These are phyloP conservation scores for Mortierella sp. DNA, from an alignment of 371 early-diverging fungal genomes.

Conservation along the genomic window DNA sequence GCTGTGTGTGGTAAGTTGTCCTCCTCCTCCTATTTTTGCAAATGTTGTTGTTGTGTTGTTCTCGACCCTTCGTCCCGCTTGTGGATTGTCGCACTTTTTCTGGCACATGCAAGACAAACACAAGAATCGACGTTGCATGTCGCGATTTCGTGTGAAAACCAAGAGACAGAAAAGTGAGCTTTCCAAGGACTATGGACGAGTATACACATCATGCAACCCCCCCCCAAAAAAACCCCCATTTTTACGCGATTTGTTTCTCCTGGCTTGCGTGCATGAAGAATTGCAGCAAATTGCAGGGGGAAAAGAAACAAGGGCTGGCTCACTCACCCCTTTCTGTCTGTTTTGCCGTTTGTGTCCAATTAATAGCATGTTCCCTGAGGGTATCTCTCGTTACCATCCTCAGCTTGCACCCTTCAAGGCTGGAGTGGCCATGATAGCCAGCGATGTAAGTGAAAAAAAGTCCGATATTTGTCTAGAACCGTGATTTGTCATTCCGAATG, in stretches of 20 bases:
- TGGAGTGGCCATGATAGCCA: conserved; percentile 55
- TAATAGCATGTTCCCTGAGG: conserved; percentile 53
- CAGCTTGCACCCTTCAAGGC: conserved; percentile 56
- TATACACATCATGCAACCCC: not conserved
- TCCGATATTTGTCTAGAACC: conserved; percentile 15
- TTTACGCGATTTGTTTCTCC: not conserved
- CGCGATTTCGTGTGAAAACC: not conserved
- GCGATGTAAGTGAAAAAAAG: conserved; percentile 40
- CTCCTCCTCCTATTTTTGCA: not conserved
- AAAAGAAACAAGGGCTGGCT: not conserved
- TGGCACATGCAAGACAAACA: not conserved
- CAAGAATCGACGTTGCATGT: not conserved
- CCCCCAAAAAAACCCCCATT: not conserved
- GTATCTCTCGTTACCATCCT: conserved; percentile 52
- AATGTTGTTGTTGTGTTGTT: not conserved
- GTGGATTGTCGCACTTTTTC: not conserved
- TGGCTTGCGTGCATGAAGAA: not conserved
- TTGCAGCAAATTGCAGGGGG: not conserved
- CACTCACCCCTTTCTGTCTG: not conserved
- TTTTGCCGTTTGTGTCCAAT: too few relatives aligned
- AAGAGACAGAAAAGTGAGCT: not conserved
- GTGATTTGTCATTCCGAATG: conserved; percentile 33
- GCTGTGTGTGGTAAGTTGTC: conserved; percentile 49
- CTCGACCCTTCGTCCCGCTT: not conserved
- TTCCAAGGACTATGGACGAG: not conserved